Evolutionary conservation across 768 basidiomycete species (phyloP), one percentile per base, ranked within the genome.

Genomic region (Nidula microcarpa): DNA sequence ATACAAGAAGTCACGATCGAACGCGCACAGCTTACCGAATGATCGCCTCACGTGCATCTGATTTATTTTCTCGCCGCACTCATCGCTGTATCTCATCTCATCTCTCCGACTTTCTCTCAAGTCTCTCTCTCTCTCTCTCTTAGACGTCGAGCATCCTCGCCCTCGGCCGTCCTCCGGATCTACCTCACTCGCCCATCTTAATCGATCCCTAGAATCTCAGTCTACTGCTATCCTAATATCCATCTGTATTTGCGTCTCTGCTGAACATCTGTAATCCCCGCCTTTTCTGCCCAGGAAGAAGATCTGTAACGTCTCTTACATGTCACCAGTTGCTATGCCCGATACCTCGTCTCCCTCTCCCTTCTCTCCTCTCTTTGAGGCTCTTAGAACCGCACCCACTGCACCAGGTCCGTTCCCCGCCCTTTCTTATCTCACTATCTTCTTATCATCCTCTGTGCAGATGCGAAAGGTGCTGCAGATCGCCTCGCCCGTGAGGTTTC

Each of bases 401-500:
- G 84, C 78, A 39, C 82, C 81, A 60, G 84, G 86, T 79, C 51
- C 51, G 70, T 61, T 32, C 36, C 37, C 23, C 49, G 6, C 43
- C 44, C 53, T 54, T 48, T 41, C 43, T 16, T 33, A 10, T 37
- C 51, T 55, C 43, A 9, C 47, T 39, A 46, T 48, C 50, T 55
- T 37, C 49, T 57, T 47, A 51, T 57, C n/a, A 50, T 17, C 48
- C 47, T 39, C 34, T 46, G n/a, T 61, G 8, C 23, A 88, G 91
- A 92, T 75, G 91, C 89, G 36, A 92, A 91, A 70, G 88, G 80
- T 49, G 90, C 91, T 17, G 88, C 87, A 39, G 90, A 92, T 71
- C 82, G 80, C 60, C 76, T 92, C 54, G 89, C 90, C 55, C 81
- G 87, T 36, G 82, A 88, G 63, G 75, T 92, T 39, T 70, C 75